phyloP scores from a whole-genome alignment of 345 rosid genomes.

The Citrus medica region DNA sequence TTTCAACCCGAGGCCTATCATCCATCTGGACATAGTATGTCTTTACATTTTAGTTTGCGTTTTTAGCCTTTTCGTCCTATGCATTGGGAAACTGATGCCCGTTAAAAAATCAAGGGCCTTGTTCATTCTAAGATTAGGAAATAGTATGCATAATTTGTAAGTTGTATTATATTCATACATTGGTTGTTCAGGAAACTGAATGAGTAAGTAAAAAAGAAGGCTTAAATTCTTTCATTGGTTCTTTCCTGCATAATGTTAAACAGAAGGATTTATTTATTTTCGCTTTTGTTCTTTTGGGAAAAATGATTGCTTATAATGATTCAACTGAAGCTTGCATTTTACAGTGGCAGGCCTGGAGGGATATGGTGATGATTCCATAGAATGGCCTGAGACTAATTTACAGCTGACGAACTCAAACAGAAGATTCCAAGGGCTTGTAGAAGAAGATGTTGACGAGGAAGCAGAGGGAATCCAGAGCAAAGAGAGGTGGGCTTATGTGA shows the following conservation, averaged over 20 bases:
- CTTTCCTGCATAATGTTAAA: not conserved
- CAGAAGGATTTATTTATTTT: not conserved
- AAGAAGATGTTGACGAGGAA: constrained; percentile 40
- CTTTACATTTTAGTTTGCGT: not conserved
- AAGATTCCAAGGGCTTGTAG: constrained; percentile 17
- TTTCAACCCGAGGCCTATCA: constrained; percentile 49
- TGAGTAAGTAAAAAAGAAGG: not conserved
- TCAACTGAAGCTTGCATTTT: constrained; percentile 2
- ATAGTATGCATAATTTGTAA: not conserved
- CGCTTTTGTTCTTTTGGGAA: not conserved
- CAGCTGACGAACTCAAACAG: constrained; percentile 25
- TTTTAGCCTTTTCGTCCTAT: not conserved
- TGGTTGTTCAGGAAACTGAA: not conserved
- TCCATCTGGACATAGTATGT: constrained; percentile 49
- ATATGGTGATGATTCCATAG: constrained; percentile 29
- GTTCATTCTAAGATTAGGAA: not conserved
- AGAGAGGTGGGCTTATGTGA: constrained; percentile 51
- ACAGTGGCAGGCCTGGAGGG: constrained; percentile 38
- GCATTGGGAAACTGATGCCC: not conserved
- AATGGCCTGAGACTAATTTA: constrained; percentile 38
- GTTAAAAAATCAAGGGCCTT: not conserved
- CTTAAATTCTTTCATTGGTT: not conserved
- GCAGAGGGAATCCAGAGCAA: constrained; percentile 47
- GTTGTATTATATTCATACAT: not conserved
- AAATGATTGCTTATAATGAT: not conserved